A percentile compares a stretch with the other conserved stretches of the same genome.
Conservation (phyloP, 2,329 filamentous ascomycete species). For the Knoxdaviesia proteae region DNA sequence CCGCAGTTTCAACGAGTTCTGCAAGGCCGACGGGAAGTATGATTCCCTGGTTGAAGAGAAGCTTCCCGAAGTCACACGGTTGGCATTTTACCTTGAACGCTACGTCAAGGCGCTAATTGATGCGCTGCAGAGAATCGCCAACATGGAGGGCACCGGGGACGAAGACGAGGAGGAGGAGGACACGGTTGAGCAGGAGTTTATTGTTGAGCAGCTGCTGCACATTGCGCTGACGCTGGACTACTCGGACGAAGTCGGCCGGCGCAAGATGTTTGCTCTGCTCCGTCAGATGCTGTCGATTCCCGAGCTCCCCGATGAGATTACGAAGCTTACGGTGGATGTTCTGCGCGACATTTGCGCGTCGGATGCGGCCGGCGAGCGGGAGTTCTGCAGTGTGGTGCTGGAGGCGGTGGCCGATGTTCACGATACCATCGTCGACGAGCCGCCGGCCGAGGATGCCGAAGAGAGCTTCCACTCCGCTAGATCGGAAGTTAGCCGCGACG, state of each 20-base stretch:
- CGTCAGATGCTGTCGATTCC: slow-evolving; percentile 69
- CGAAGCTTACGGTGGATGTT: slow-evolving; percentile 66
- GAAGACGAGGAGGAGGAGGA: slow-evolving; percentile 54
- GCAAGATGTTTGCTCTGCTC: slow-evolving; percentile 88
- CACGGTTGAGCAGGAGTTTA: slow-evolving; percentile 78
- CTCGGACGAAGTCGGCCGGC: slow-evolving; percentile 84
- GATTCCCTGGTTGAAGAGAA: slow-evolving; percentile 70
- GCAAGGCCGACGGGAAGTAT: slow-evolving; percentile 52
- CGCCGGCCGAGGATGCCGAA: slow-evolving; percentile 31
- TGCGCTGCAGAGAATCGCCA: slow-evolving; percentile 34
- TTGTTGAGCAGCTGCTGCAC: slow-evolving; percentile 84
- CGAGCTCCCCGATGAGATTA: slow-evolving; percentile 79
- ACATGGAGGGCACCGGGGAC: slow-evolving; percentile 33
- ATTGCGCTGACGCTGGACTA: slow-evolving; percentile 88
- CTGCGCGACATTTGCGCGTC: slow-evolving; percentile 66
- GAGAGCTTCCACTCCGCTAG: slow-evolving; percentile 83
- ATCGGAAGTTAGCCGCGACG: slow-evolving; percentile 58
- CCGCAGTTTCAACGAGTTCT: slow-evolving; percentile 87
- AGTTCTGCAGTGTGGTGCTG: slow-evolving; percentile 69
- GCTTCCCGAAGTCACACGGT: slow-evolving; percentile 78
- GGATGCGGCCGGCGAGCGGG: slow-evolving; percentile 52
- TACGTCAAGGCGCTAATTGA: slow-evolving; percentile 54
- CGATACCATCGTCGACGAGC: slow-evolving; percentile 67
- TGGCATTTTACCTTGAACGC: slow-evolving; percentile 69
- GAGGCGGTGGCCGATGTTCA: slow-evolving; percentile 94